A percentile compares a stretch with the other conserved stretches of the same genome.
These are phyloP conservation scores for Cicer arietinum DNA, from an alignment of 306 rosid species.

Conservation along the genomic window DNA sequence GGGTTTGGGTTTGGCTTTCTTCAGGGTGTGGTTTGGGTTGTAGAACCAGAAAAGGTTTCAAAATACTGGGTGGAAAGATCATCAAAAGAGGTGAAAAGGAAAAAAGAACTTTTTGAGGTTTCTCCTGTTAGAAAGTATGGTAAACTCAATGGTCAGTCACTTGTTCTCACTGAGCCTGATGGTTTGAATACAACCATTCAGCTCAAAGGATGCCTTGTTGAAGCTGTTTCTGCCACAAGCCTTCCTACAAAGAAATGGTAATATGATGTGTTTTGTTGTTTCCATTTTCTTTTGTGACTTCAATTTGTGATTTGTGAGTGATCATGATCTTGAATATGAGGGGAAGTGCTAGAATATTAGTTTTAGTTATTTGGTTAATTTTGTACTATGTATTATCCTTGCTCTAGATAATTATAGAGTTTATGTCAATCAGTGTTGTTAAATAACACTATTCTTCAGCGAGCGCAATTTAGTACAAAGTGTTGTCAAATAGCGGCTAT, in stretches of 20 bases:
- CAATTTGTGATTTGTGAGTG: constrained; percentile 10
- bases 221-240: constrained; percentile 81
- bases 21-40: constrained; percentile 89
- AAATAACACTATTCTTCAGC: no score
- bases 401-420: neutral
- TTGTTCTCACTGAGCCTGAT: constrained; percentile 65
- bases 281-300: constrained; percentile 39
- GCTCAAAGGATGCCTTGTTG: constrained; percentile 67
- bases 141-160: constrained; percentile 56
- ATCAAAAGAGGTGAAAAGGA: constrained; percentile 60
- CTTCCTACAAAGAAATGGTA: constrained; percentile 87
- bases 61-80: constrained; percentile 55
- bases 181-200: constrained; percentile 55
- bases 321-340: neutral
- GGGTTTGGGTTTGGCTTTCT: constrained; percentile 32
- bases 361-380: neutral
- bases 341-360: constrained; percentile 9
- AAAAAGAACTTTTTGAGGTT: constrained; percentile 69
- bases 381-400: neutral
- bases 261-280: constrained; percentile 31
- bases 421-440: neutral
- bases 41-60: constrained; percentile 69
- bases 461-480: no score
- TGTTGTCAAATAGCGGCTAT: no score
- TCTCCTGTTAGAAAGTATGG: constrained; percentile 71